Percentiles rank a stretch among this genome's conserved stretches.
These are phyloP conservation scores for Verticillium dahliae DNA, from an alignment of 2,329 filamentous ascomycete genomes.

Conservation along the genomic window DNA sequence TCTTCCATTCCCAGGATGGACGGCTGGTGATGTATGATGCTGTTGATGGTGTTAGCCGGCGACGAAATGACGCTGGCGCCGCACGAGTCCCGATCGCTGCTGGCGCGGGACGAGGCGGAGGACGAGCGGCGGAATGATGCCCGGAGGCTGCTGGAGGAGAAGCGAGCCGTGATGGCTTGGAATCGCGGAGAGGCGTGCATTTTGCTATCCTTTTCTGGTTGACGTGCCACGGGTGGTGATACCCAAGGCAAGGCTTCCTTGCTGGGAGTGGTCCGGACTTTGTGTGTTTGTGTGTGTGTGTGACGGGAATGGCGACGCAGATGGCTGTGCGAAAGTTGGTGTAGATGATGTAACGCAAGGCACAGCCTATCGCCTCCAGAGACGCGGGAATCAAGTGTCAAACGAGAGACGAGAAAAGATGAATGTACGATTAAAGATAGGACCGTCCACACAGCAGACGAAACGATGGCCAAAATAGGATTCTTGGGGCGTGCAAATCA, in stretches of 20 bases:
- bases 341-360: conserved; percentile 12
- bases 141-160: conserved; percentile 41
- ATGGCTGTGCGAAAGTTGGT: too few species aligned
- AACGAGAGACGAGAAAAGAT: conserved; percentile 18
- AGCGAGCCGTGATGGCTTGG: conserved; percentile 42
- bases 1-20: conserved; percentile 52
- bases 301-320: background rate
- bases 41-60: conserved; percentile 47
- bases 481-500: background rate
- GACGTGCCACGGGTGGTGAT: background rate
- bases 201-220: background rate
- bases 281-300: background rate
- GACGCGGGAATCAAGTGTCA: conserved; percentile 8
- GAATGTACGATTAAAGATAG: conserved; percentile 18
- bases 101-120: conserved; percentile 34
- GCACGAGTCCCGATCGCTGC: conserved; percentile 21
- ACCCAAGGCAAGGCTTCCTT: too few species aligned
- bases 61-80: conserved; percentile 36
- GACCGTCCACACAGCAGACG: conserved; percentile 18
- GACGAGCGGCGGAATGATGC: conserved; percentile 47
- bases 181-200: conserved; percentile 43
- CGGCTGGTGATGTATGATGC: conserved; percentile 50
- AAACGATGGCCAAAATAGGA: conserved; percentile 6
- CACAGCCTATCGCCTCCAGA: conserved; percentile 19
- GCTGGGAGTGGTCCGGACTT: too few species aligned